Percentiles rank a stretch among this genome's conserved stretches.
Conservation (phyloP, 169 alveolate genomes). For the Hepatocystis sp. region DNA sequence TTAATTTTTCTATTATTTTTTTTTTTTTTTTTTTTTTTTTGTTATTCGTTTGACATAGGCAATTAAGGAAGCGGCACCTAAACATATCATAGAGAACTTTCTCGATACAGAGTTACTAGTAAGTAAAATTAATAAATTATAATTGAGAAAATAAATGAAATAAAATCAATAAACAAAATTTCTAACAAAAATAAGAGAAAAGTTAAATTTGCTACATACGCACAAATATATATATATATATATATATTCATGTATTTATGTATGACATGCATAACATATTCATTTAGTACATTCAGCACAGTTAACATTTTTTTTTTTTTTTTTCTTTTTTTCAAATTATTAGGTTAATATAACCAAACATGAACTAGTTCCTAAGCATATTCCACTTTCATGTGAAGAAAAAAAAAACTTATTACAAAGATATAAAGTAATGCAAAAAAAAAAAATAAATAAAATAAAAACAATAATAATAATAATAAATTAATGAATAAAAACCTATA, state of each 20-base stretch:
- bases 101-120: slow-evolving; percentile 92
- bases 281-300: too few species aligned
- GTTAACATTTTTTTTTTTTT: too few species aligned
- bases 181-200: not conserved
- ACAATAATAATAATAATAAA: too few species aligned
- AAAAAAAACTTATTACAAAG: slow-evolving; percentile 92
- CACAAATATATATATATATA: not conserved
- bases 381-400: slow-evolving; percentile 94
- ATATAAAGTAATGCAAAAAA: slow-evolving; percentile 86
- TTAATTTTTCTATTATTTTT: not conserved
- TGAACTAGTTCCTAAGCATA: slow-evolving; percentile 98
- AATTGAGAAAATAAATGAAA: not conserved
- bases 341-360: slow-evolving; percentile 97
- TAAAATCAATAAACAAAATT: not conserved
- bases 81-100: slow-evolving; percentile 91
- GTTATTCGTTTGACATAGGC: slow-evolving; percentile 79
- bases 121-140: slow-evolving; percentile 16
- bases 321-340: slow-evolving; percentile 9
- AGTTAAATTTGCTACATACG: slow-evolving; percentile 4
- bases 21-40: slow-evolving; percentile 1
- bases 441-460: slow-evolving; percentile 4
- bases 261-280: too few species aligned
- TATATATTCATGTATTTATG: not conserved
- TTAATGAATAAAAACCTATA: not conserved
- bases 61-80: slow-evolving; percentile 93